Evolutionary conservation across 2,329 filamentous ascomycete species (phyloP).

Genomic region (Fusarium compactum): DNA sequence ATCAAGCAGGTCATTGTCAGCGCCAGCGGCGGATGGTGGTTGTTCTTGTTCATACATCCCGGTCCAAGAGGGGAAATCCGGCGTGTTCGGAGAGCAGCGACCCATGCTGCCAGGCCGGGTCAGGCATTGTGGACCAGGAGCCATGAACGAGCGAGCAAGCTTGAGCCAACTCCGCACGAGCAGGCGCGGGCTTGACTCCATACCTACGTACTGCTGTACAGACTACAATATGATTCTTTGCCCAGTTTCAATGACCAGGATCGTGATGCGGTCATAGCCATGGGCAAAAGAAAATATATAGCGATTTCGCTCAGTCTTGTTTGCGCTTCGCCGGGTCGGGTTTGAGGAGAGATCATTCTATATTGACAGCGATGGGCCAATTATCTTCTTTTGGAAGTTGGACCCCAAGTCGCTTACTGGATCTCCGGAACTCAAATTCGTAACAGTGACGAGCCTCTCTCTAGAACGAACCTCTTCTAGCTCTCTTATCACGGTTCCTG

Average conservation of each 20-base stretch:
- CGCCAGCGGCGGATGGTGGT: slow-evolving; percentile 32
- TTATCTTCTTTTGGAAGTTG: background rate
- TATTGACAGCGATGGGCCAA: slow-evolving; percentile 31
- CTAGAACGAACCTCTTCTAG: background rate
- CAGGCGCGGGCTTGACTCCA: slow-evolving; percentile 41
- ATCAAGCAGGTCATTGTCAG: slow-evolving; percentile 21
- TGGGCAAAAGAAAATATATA: background rate
- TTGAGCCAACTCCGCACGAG: slow-evolving; percentile 41
- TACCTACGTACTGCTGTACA: background rate
- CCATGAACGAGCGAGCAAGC: slow-evolving; percentile 14
- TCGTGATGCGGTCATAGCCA: slow-evolving; percentile 32
- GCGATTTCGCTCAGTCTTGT: slow-evolving; percentile 40
- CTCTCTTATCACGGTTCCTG: slow-evolving; percentile 34
- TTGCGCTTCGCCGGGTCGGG: slow-evolving; percentile 1
- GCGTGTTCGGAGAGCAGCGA: slow-evolving; percentile 38
- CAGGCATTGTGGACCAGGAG: slow-evolving; percentile 27
- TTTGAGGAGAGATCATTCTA: background rate
- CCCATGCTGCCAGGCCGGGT: slow-evolving; percentile 19
- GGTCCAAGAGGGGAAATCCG: slow-evolving; percentile 38
- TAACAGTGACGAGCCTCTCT: background rate
- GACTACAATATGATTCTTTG: slow-evolving; percentile 15
- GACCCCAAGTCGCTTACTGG: slow-evolving; percentile 7
- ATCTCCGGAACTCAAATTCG: background rate
- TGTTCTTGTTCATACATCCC: slow-evolving; percentile 39
- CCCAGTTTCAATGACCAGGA: slow-evolving; percentile 42